Base-by-base conservation (phyloP, 257 asterid genomes). In the Hygrophila difformis region DNA sequence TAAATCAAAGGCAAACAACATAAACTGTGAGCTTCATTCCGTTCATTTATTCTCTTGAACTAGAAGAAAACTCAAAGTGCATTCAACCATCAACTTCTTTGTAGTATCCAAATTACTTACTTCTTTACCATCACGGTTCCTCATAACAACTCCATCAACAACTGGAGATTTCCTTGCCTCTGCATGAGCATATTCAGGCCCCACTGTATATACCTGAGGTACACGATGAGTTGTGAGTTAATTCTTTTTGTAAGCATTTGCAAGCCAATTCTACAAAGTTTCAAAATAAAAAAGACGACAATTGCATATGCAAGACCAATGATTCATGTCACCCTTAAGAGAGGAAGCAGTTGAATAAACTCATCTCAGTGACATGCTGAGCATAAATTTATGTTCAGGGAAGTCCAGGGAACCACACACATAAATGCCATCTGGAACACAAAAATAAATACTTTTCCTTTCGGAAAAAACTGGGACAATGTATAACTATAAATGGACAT, bases 161-260 rank as follows among this genome's bases (percentile, higher is more conserved):
- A 83, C 94, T 47, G 94, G 94, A 64, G 94, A 87, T 64, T 83
- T 87, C 56, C 97, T 76, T 46, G 94, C 97, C 67, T 82, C 97
- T 22, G 94, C 93, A 69, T 87, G 94, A 23, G 97, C 94, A 56
- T 87, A 87, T 62, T 87, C 94, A 13, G 91, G 93, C 43, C 94
- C 93, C 60, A 83, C 97, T 17, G 97, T 87, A 50, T 79, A 87
- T 18, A 83, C 97, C 97, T 87, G 54, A 44, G 18, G 28, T 8
- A 49, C 34, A 13, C 57, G 15, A 19, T 39, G n/a, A n/a, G n/a
- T n/a, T n/a, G n/a, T 35, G 22, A 33, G 38, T 2, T 13, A 24
- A 33, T 53, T 22, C 49, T 29, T 24, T 24, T 6, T 40, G 48
- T 53, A 49, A 24, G 18, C 34, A 40, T 23, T 55, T 49, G 45